A percentile compares a stretch with the other conserved stretches of the same genome.
phyloP scores from a whole-genome alignment of 768 basidiomycete genomes.

The Heimioporus sp. region DNA sequence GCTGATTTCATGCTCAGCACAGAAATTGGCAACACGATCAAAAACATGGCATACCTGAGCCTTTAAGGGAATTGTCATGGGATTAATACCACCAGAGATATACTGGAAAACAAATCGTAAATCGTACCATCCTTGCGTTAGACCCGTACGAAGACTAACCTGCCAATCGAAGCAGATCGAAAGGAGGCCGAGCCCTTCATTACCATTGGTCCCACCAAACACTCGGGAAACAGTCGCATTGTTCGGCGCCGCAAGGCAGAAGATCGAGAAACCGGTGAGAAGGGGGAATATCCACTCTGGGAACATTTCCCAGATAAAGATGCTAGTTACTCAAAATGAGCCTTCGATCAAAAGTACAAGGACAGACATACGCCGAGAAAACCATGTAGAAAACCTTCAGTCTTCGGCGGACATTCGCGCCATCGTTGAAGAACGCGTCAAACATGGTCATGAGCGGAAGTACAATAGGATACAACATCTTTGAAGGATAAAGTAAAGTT shows the following conservation, averaged over 20 bases:
- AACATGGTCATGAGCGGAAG: constrained; percentile 25
- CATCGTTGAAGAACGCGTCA: no score
- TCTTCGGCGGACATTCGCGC: no score
- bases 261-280: constrained; percentile 58
- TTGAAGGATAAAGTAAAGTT: constrained; percentile 44
- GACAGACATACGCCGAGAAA: no score
- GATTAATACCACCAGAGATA: constrained; percentile 36
- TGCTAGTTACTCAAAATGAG: no score
- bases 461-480: constrained; percentile 40
- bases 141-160: no score
- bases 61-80: constrained; percentile 53
- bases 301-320: constrained; percentile 28
- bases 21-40: no score
- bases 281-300: constrained; percentile 49
- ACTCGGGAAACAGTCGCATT: constrained; percentile 36
- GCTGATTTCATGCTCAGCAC: constrained; percentile 10
- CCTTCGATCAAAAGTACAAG: no score
- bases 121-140: no score
- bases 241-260: constrained; percentile 53
- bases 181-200: constrained; percentile 64
- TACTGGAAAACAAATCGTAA: no score
- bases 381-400: no score
- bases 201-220: constrained; percentile 65
- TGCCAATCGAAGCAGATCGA: constrained; percentile 61
- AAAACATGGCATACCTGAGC: no score